A percentile compares a stretch with the other conserved stretches of the same genome.
Evolutionary conservation across 306 rosid genomes (phyloP).

Genomic region (Sesbania bispinosa): DNA sequence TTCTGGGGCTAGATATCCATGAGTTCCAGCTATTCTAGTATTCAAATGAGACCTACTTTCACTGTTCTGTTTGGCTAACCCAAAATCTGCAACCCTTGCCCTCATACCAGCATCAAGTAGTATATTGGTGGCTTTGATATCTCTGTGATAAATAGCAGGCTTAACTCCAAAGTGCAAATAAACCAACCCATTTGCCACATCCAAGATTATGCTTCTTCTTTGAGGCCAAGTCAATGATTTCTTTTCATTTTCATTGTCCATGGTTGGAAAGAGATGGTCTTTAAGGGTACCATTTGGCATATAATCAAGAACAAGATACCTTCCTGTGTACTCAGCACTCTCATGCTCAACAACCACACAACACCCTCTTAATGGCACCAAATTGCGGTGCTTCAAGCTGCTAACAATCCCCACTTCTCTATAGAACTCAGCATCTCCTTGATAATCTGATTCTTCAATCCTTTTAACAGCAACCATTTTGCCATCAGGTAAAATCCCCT

Average conservation of each 20-base stretch:
- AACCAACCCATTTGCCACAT: conserved; percentile 78
- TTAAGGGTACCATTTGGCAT: conserved; percentile 91
- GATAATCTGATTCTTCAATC: conserved; percentile 68
- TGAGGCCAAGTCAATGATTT: conserved; percentile 81
- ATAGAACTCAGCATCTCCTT: conserved; percentile 71
- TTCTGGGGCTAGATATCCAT: conserved; percentile 89
- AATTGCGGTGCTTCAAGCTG: conserved; percentile 81
- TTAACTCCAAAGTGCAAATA: conserved; percentile 88
- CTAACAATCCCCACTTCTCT: conserved; percentile 90
- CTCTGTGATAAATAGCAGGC: conserved; percentile 86
- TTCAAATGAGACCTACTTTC: conserved; percentile 81
- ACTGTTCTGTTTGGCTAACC: conserved; percentile 71
- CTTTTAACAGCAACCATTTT: conserved; percentile 70
- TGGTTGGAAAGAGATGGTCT: conserved; percentile 54
- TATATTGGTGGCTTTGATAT: conserved; percentile 87
- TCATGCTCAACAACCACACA: conserved; percentile 62
- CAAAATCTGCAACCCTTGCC: conserved; percentile 88
- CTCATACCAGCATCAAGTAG: conserved; percentile 74
- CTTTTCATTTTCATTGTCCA: conserved; percentile 26
- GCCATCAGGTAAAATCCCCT: conserved; percentile 70
- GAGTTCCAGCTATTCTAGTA: conserved; percentile 91
- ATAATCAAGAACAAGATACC: conserved; percentile 78
- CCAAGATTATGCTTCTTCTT: conserved; percentile 76
- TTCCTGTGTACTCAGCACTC: conserved; percentile 36
- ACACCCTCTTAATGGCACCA: conserved; percentile 86